Percentiles rank a stretch among this genome's conserved stretches.
These are phyloP conservation scores for Crithidia mellificae DNA, from an alignment of 208 protist species.

Conservation along the genomic window DNA sequence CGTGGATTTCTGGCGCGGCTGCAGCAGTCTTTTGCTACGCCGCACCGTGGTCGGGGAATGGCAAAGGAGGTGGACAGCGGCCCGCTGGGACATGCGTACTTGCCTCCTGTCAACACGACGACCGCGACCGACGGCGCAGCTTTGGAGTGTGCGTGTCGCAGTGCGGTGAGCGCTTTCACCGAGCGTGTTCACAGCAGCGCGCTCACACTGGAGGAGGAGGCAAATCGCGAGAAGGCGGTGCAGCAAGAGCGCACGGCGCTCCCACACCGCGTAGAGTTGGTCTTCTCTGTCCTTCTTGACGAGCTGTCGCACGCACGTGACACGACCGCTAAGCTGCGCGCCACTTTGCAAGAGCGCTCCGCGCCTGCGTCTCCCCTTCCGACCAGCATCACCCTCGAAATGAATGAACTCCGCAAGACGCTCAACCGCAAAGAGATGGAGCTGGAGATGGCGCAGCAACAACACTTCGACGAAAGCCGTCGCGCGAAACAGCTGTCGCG, in stretches of 20 bases:
- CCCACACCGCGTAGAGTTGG: conserved; percentile 13
- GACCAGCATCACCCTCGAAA: not conserved
- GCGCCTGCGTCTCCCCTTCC: not conserved
- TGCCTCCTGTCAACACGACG: not conserved
- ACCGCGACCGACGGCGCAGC: not conserved
- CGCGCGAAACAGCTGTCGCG: conserved; percentile 46
- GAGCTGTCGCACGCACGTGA: conserved; percentile 16
- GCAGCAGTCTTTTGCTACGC: not conserved
- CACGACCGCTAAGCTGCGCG: conserved; percentile 13
- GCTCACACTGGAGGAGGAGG: conserved; percentile 9
- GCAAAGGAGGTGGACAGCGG: not conserved
- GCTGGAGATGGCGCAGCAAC: conserved; percentile 35
- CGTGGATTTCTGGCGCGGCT: conserved; percentile 22
- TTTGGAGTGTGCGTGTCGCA: conserved; percentile 11
- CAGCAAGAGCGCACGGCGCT: conserved; percentile 16
- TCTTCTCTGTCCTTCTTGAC: conserved; percentile 18
- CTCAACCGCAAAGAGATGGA: conserved; percentile 30
- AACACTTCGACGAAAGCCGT: conserved; percentile 40
- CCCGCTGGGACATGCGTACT: not conserved
- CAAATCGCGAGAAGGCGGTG: conserved; percentile 15
- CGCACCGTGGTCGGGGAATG: too few species aligned
- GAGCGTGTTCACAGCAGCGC: not conserved
- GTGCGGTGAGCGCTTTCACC: conserved; percentile 10
- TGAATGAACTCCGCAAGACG: conserved; percentile 17
- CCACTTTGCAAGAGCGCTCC: not conserved